Percentiles rank a stretch among this genome's conserved stretches.
These are phyloP conservation scores for Saussurea involucrata DNA, from an alignment of 129 eudicot genomes.

Conservation along the genomic window DNA sequence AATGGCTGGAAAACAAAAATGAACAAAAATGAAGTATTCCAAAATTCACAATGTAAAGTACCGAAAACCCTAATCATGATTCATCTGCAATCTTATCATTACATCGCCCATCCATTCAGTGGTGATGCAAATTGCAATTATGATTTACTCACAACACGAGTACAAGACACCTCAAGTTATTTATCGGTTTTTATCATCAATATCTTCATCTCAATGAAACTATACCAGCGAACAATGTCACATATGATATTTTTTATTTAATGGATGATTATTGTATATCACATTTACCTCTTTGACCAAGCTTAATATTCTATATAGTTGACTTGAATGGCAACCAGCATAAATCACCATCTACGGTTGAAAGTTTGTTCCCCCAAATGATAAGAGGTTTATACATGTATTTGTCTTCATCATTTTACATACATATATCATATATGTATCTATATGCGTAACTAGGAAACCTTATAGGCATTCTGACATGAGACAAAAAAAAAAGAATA, in stretches of 20 bases:
- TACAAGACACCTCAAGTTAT: not conserved
- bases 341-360: not conserved
- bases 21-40: not conserved
- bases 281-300: not conserved
- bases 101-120: not conserved
- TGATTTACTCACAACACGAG: not conserved
- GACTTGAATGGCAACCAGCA: not conserved
- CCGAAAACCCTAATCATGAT: not conserved
- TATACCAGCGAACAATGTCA: not conserved
- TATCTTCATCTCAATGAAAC: not conserved
- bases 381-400: too few relatives aligned
- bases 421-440: too few relatives aligned
- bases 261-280: not conserved
- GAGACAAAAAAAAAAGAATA: too few relatives aligned
- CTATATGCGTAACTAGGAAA: too few relatives aligned
- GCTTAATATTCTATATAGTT: not conserved
- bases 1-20: not conserved
- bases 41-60: not conserved
- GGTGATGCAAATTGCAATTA: not conserved
- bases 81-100: not conserved
- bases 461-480: too few relatives aligned
- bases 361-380: too few relatives aligned
- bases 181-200: not conserved
- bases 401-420: too few relatives aligned
- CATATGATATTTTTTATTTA: not conserved